Base-by-base conservation (phyloP, 441 rosid genomes). In the Viola pubescens region DNA sequence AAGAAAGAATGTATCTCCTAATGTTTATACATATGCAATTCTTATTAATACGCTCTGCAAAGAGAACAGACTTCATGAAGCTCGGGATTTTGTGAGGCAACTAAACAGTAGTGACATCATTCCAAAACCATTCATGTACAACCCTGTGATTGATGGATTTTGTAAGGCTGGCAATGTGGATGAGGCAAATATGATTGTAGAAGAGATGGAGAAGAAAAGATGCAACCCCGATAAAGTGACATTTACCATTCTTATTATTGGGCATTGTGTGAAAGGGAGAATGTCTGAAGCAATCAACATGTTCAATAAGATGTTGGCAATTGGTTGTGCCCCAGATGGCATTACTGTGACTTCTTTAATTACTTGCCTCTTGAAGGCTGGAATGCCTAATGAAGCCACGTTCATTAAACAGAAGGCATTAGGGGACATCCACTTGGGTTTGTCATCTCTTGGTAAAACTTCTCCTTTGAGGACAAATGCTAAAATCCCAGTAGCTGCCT, bases 241-340 rank as follows among this genome's bases (percentile, higher is more conserved):
- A 41, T 88, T 73, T 73, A 88, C 95, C 5, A 87, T 91, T 76
- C 88, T 91, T 56, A 88, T 91, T 61, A 76, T 91, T 9, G 96
- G 95, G 58, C 87, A 91, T 67, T 88, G 96, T 64, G 79, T 85
- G 95, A 89, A 85, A 71, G 96, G 98, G 54, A 82, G 91, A 70
- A 80, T 83, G 87, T 59, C 48, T 54, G 94, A 83, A 67, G 96
- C 98, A 61, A 70, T 87, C 66, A 58, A 75, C 62, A 79, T 88
- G 66, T 89, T 82, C 61, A 67, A 85, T 67, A 82, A 79, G 77
- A 91, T 89, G 98, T 50, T 87, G 62, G 70, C 74, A n/a, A 67
- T 82, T 52, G 91, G 95, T 63, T 88, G 96, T 71, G 59, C 74
- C 40, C 98, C 96, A 1, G 95, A 91, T 70, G 65, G 56, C 61